Evolutionary conservation across 768 basidiomycete species (phyloP), one percentile per base, ranked within the genome.

Genomic region (Sporobolomyces phaffii): DNA sequence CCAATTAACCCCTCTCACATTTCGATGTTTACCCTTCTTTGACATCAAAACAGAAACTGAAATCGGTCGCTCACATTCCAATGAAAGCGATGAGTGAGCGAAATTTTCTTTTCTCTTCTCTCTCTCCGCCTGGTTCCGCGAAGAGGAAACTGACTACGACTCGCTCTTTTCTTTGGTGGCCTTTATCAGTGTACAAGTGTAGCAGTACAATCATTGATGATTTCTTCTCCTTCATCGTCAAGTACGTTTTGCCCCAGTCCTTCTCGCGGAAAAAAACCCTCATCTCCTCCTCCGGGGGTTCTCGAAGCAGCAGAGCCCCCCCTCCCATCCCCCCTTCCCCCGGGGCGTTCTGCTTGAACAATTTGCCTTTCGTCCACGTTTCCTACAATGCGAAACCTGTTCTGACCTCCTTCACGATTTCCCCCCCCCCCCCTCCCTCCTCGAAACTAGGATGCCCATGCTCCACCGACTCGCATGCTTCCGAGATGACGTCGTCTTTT

Each of bases 11-110:
- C n/a, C n/a, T n/a, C n/a, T n/a, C n/a, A n/a, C n/a, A n/a, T n/a
- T n/a, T n/a, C n/a, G n/a, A n/a, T n/a, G n/a, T n/a, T n/a, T n/a
- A n/a, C n/a, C n/a, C n/a, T n/a, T n/a, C n/a, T n/a, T n/a, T n/a
- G n/a, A n/a, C n/a, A n/a, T 36, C 31, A 20, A 17, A 17, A 20
- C 41, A 49, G 51, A 43, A 33, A 45, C 38, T 70, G 53, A 79
- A 92, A 88, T 91, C 88, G 77, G 92, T 96, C 40, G 88, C 94
- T 49, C 94, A 98, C 77, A 91, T 98, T 87, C 93, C 93, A 24
- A 93, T 96, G 87, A 96, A 93, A 77, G 89, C 93, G 5, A 91
- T 98, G 90, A 86, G 92, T 72, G 94, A 91, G 90, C 11, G 22
- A n/a, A n/a, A n/a, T n/a, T n/a, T 52, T 20, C 8, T 31, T 49